phyloP scores from a whole-genome alignment of 352 stramenopile species.

The Globisporangium abappressorium region DNA sequence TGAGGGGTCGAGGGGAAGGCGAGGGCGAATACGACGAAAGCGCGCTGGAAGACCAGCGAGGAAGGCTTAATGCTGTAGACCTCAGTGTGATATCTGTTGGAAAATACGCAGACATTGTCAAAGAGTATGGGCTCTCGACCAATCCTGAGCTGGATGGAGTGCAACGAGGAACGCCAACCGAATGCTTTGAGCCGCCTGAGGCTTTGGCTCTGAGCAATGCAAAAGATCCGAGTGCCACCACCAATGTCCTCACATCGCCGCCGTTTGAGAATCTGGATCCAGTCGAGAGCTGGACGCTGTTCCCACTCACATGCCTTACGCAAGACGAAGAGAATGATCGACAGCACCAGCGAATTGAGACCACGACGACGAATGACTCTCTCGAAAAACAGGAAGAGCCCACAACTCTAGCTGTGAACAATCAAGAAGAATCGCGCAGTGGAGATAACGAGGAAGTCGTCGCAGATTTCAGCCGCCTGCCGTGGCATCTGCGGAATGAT shows the following conservation, averaged over 20 bases:
- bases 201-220: neutral
- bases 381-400: too few species aligned
- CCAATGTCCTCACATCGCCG: too few species aligned
- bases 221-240: neutral
- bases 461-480: neutral
- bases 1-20: neutral
- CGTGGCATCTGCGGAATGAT: constrained; percentile 34
- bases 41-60: constrained; percentile 19
- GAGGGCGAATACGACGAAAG: constrained; percentile 10
- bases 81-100: constrained; percentile 16
- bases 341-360: too few species aligned
- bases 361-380: too few species aligned
- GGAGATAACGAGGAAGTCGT: neutral
- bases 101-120: constrained; percentile 8
- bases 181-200: neutral
- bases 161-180: neutral
- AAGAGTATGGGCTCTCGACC: neutral
- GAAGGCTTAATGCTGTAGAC: constrained; percentile 11
- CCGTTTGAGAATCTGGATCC: neutral
- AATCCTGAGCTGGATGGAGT: neutral
- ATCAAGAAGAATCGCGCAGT: too few species aligned
- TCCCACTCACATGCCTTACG: neutral
- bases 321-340: neutral
- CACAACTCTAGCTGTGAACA: too few species aligned
- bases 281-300: constrained; percentile 4